Conservation (phyloP, 2,329 filamentous ascomycete genomes). For the Pochonia chlamydosporia region DNA sequence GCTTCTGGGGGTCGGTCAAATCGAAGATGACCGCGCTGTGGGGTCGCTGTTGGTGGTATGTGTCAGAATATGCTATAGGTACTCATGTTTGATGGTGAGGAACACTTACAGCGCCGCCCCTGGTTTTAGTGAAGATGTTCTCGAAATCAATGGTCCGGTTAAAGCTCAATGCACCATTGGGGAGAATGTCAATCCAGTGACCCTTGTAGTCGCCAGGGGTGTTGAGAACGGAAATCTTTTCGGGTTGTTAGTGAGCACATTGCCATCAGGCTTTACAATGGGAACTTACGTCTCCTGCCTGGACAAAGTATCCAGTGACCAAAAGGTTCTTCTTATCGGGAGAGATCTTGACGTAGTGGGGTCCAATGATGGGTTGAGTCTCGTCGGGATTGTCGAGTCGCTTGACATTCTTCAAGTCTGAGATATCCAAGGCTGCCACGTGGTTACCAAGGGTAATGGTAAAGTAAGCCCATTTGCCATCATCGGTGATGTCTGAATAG, state of each 20-base stretch:
- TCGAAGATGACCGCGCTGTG: constrained; percentile 54
- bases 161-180: constrained; percentile 50
- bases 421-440: constrained; percentile 56
- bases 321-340: constrained; percentile 60
- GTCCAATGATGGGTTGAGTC: constrained; percentile 52
- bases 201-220: constrained; percentile 58
- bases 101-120: constrained; percentile 41
- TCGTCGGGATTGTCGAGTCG: constrained; percentile 56
- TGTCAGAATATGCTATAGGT: too few species aligned
- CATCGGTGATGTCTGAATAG: constrained; percentile 53
- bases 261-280: background rate
- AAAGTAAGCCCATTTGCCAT: constrained; percentile 54
- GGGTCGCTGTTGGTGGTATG: constrained; percentile 40
- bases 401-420: constrained; percentile 52
- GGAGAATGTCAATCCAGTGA: constrained; percentile 53
- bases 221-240: constrained; percentile 52
- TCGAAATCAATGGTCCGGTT: constrained; percentile 55
- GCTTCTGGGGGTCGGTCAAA: constrained; percentile 46
- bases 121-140: constrained; percentile 40
- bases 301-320: constrained; percentile 62
- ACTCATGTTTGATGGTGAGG: background rate
- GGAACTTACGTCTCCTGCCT: constrained; percentile 44
- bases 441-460: constrained; percentile 58
- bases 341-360: constrained; percentile 59
- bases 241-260: background rate